Evolutionary conservation across 2,329 filamentous ascomycete genomes (phyloP).

Genomic region (Penicillium oxalicum): DNA sequence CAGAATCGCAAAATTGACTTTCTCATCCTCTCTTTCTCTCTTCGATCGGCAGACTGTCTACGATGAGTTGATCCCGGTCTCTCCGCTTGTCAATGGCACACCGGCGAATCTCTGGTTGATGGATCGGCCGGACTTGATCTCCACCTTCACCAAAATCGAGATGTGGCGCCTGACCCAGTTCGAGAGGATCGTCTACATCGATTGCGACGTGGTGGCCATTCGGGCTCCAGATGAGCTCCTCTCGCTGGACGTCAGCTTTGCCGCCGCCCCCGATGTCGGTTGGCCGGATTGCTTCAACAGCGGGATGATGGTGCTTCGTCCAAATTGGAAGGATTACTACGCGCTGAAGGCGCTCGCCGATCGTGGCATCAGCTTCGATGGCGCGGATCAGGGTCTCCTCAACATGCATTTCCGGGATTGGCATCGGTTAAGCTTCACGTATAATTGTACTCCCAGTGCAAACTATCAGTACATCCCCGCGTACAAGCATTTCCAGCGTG

Average conservation of each 20-base stretch:
- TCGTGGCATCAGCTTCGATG: slow-evolving; percentile 87
- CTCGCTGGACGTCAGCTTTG: slow-evolving; percentile 54
- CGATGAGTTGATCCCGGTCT: slow-evolving; percentile 81
- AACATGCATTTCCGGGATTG: slow-evolving; percentile 90
- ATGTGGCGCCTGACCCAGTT: slow-evolving; percentile 90
- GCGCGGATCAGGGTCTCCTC: slow-evolving; percentile 88
- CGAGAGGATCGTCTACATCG: slow-evolving; percentile 86
- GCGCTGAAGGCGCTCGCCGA: slow-evolving; percentile 78
- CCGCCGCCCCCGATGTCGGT: slow-evolving; percentile 85
- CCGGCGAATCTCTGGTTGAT: slow-evolving; percentile 84
- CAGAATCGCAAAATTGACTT: too few species aligned
- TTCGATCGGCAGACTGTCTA: slow-evolving; percentile 60
- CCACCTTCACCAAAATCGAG: slow-evolving; percentile 93
- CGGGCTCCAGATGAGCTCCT: slow-evolving; percentile 92
- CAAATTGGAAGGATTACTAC: slow-evolving; percentile 81
- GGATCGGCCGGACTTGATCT: slow-evolving; percentile 82
- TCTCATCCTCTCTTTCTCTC: background rate
- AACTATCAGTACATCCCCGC: slow-evolving; percentile 97
- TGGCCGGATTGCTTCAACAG: slow-evolving; percentile 99
- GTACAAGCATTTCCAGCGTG: slow-evolving; percentile 85
- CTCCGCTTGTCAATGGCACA: slow-evolving; percentile 67
- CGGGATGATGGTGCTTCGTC: slow-evolving; percentile 88
- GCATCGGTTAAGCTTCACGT: slow-evolving; percentile 86
- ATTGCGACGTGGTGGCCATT: slow-evolving; percentile 87
- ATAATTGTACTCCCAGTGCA: slow-evolving; percentile 93